Evolutionary conservation across 2,329 filamentous ascomycete genomes (phyloP), one percentile per base, ranked within the genome.

Genomic region (Albophoma yamanashiensis): DNA sequence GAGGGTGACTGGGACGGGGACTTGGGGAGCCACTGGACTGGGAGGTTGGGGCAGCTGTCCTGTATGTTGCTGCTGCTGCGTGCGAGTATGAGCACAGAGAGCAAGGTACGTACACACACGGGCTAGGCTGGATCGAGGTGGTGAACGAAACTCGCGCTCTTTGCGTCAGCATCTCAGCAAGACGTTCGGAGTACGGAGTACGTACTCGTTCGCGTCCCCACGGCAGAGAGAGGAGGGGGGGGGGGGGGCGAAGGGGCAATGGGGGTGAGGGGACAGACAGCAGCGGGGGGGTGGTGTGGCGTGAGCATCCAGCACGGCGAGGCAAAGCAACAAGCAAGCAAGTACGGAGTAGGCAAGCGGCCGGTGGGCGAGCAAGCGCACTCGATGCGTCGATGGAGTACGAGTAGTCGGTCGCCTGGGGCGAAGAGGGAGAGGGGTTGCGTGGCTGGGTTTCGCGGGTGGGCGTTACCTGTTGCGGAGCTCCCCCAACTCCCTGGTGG

Each of bases 101-200:
- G n/a, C n/a, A n/a, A n/a, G 7, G 43, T 25, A 25, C 43, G 25
- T 50, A 50, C 25, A n/a, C 9, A 14, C 57, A 22, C 57, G 47
- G 38, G 57, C 57, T 58, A 58, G 57, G 47, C 57, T 58, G 47
- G 25, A 55, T 58, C 47, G 47, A 58, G 57, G 36, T 27, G 34
- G 43, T 20, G 36, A 27, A 55, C 50, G 50, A 53, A 53, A 53
- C 31, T 53, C 50, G 50, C 50, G 50, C 31, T 53, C 50, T 36
- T 5, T 53, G 36, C 17, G 57, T 55, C 57, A 58, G 57, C 57
- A 47, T 58, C 57, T 58, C 57, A 53, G 50, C 50, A 52, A 25
- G 22, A 25, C 9, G n/a, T 14, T 5, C 15, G 14, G n/a, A 47
- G 40, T 43, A 43, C 40, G n/a, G 11, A 4, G 15, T 20, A 42